A percentile compares a stretch with the other conserved stretches of the same genome.
Conservation (phyloP, 169 alveolate species). For the Plasmodium vivax region DNA sequence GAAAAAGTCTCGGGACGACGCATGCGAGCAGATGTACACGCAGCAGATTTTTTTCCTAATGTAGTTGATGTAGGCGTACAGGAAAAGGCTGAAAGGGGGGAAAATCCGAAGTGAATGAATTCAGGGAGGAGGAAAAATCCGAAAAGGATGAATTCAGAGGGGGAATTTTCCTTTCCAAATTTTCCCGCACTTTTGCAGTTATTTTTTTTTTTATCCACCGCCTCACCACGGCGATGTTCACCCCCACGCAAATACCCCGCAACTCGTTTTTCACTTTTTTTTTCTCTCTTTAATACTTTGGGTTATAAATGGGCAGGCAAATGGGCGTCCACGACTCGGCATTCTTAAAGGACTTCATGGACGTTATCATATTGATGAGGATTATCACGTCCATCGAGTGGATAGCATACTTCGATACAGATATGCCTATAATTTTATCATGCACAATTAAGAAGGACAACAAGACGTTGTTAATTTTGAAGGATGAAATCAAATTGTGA, state of each 20-base stretch:
- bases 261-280: too few relatives aligned
- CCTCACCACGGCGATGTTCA: neutral
- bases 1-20: constrained; percentile 77
- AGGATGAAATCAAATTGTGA: constrained; percentile 71
- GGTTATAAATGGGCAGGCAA: constrained; percentile 88
- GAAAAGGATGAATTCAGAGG: neutral
- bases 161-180: neutral
- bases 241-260: neutral
- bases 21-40: constrained; percentile 74
- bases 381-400: constrained; percentile 86
- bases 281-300: constrained; percentile 62
- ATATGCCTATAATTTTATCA: constrained; percentile 80
- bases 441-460: constrained; percentile 79
- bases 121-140: neutral
- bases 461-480: constrained; percentile 77
- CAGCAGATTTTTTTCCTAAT: constrained; percentile 73
- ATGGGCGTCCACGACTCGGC: constrained; percentile 93
- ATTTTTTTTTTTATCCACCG: neutral
- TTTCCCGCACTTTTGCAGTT: neutral
- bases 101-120: neutral
- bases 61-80: constrained; percentile 80
- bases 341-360: constrained; percentile 88
- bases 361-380: constrained; percentile 87
- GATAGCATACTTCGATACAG: constrained; percentile 78
- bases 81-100: constrained; percentile 68